Percentiles rank a stretch among this genome's conserved stretches.
These are phyloP conservation scores for Fusarium citri DNA, from an alignment of 2,329 filamentous ascomycete species.

Conservation along the genomic window DNA sequence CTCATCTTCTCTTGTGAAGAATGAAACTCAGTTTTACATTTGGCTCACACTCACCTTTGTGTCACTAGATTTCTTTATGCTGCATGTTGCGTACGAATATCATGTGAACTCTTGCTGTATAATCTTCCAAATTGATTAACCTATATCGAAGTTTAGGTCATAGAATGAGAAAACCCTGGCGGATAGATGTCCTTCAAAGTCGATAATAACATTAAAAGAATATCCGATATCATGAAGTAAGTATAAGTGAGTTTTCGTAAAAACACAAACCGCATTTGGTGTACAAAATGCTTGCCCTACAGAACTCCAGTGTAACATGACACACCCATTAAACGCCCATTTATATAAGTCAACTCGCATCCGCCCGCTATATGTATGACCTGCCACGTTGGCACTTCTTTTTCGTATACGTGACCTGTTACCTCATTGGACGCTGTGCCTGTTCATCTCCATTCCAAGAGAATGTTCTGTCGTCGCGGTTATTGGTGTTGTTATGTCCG, in stretches of 20 bases:
- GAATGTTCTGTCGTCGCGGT: constrained; percentile 29
- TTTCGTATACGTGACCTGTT: constrained; percentile 1
- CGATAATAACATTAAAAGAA: constrained; percentile 9
- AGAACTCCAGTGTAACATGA: constrained; percentile 30
- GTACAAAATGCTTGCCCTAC: constrained; percentile 10
- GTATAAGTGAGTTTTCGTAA: constrained; percentile 7
- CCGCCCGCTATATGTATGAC: constrained; percentile 17
- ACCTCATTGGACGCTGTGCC: constrained; percentile 42
- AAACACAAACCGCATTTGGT: constrained; percentile 11
- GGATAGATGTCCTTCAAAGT: not conserved
- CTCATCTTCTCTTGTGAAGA: not conserved
- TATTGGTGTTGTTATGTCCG: constrained; percentile 38
- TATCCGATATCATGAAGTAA: constrained; percentile 18
- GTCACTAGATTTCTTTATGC: not conserved
- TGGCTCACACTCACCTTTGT: not conserved
- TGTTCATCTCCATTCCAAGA: constrained; percentile 51
- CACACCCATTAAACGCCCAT: constrained; percentile 21
- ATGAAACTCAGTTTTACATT: not conserved
- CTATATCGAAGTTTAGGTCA: not conserved
- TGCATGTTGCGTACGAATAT: not conserved
- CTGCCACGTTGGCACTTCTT: constrained; percentile 1
- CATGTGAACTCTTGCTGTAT: not conserved
- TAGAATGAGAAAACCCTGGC: not conserved
- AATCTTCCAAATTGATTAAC: not conserved
- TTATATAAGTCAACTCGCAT: constrained; percentile 2